Base-by-base conservation (phyloP, 805 yeast species). In the Jamesozyma hellenica region DNA sequence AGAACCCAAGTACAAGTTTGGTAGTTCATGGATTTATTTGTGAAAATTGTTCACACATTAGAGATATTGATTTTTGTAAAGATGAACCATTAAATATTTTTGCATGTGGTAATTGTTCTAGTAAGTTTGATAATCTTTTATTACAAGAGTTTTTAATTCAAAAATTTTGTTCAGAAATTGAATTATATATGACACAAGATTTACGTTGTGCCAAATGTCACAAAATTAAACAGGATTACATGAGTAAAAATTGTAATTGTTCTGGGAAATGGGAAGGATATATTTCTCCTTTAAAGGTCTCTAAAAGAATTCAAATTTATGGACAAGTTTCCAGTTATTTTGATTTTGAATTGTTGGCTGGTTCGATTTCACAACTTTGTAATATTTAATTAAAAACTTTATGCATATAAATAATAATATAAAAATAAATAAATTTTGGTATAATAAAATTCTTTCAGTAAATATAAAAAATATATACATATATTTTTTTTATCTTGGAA, bases 251-350 rank as follows among this genome's bases (percentile, higher is more conserved):
- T 56, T 94, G 98, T 60, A 62, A 73, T 16, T 92, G 98, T 57
- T 90, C 98, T 0, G 99, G 99, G 8, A 56, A 62, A 13, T 87
- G 95, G 95, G 65, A 60, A 4, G 79, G 75, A 35, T 75, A 83
- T 0, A 56, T 77, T 16, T 54, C 66, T 4, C 63, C 65, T 36
- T 61, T 54, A 4, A 71, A 67, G 0, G 53, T 86, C 7, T 59
- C 65, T 14, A 62, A 63, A 37, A 66, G 67, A 38, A 51, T 79
- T 3, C 57, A 54, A 6, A 68, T 76, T 0, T 84, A 71, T 55
- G 63, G 63, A 17, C 77, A 74, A 42, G 77, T 86, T 12, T 75
- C 90, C 1, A 62, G 63, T 12, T 70, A 60, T 39, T 83, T 74
- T 54, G 79, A 75, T 29, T 64, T 88, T 49, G 73, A 71, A 39